Evolutionary conservation across 768 basidiomycete species (phyloP).

Genomic region (Xerocomus brunneocitrinus): DNA sequence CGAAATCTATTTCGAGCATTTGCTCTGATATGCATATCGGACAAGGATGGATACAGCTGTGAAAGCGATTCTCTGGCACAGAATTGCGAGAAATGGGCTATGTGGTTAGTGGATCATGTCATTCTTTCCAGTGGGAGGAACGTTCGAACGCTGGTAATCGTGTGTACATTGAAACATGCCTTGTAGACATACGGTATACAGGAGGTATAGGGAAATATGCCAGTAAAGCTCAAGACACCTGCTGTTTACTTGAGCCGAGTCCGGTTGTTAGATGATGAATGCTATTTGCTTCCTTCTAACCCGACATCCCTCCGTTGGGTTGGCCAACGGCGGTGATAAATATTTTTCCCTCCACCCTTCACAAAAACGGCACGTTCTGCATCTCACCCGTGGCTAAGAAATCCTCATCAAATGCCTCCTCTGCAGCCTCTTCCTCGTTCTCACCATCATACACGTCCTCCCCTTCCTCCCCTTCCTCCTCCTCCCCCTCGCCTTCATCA

Average conservation of each 20-base stretch:
- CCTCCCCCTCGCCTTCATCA: slow-evolving; percentile 40
- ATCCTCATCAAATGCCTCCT: slow-evolving; percentile 77
- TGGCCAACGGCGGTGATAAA: not conserved
- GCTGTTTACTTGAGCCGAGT: not conserved
- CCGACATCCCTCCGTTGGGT: not conserved
- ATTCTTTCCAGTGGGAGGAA: not conserved
- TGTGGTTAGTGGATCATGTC: not conserved
- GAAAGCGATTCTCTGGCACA: not conserved
- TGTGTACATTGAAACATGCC: not conserved
- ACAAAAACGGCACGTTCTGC: slow-evolving; percentile 71
- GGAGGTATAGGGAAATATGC: not conserved
- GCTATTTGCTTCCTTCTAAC: not conserved
- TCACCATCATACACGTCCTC: slow-evolving; percentile 33
- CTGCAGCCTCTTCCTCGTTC: slow-evolving; percentile 59
- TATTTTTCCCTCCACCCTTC: not conserved
- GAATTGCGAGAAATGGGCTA: not conserved
- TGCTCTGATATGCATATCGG: not conserved
- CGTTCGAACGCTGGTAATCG: not conserved
- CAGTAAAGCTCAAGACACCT: not conserved
- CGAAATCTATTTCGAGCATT: too few species aligned
- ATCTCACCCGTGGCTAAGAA: slow-evolving; percentile 78
- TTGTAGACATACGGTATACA: not conserved
- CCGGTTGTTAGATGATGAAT: slow-evolving; percentile 1
- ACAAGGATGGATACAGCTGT: not conserved
- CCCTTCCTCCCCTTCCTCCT: slow-evolving; percentile 25